Evolutionary conservation across 225 moss, liverwort and hornwort genomes (phyloP).

Genomic region (Climacium dendroides): DNA sequence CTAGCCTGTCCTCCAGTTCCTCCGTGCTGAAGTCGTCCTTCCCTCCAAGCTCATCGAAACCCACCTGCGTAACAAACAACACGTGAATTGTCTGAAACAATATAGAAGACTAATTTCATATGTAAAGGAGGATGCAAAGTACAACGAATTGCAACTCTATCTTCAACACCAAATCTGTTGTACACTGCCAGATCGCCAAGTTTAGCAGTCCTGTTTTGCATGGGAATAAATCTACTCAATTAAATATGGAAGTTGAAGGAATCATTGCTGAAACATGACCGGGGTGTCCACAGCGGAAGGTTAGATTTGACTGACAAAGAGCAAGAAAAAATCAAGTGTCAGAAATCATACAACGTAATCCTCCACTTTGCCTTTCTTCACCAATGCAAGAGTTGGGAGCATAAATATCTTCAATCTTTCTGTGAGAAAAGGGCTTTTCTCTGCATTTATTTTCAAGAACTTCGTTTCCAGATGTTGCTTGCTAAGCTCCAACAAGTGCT

Average conservation of each 20-base stretch:
- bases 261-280: not conserved
- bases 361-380: constrained; percentile 87
- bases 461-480: constrained; percentile 95
- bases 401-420: constrained; percentile 85
- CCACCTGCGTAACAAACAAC: constrained; percentile 45
- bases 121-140: not conserved
- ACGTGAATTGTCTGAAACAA: not conserved
- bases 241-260: not conserved
- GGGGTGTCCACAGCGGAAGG: not conserved
- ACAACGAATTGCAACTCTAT: not conserved
- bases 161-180: not conserved
- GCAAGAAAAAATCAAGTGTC: not conserved
- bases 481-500: constrained; percentile 66
- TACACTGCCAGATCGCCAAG: not conserved
- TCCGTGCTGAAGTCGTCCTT: constrained; percentile 87
- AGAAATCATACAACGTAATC: constrained; percentile 70
- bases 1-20: constrained; percentile 84
- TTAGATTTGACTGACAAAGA: not conserved
- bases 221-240: not conserved
- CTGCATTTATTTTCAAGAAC: constrained; percentile 85
- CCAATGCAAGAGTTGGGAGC: constrained; percentile 85
- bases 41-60: constrained; percentile 96
- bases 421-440: constrained; percentile 94
- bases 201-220: not conserved
- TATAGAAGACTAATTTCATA: not conserved